Conservation (phyloP, 768 basidiomycete species). For the Mycena crocata region DNA sequence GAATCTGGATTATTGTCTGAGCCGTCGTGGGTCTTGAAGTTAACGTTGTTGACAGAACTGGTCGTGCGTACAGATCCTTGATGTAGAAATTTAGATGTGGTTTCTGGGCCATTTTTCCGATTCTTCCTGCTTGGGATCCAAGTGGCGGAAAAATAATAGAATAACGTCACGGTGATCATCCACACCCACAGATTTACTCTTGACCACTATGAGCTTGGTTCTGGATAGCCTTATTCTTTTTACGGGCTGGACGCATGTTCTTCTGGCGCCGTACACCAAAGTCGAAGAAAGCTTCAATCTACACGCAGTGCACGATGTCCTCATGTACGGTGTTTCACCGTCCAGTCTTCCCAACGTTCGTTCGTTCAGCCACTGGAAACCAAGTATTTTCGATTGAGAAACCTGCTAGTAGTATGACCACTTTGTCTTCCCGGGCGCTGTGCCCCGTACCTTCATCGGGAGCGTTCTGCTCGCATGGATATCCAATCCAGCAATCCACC, state of each 20-base stretch:
- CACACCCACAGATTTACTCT: no score
- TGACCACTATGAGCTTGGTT: constrained; percentile 49
- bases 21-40: no score
- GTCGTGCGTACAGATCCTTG: no score
- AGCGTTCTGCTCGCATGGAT: constrained; percentile 75
- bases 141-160: no score
- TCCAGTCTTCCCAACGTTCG: constrained; percentile 62
- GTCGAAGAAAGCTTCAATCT: constrained; percentile 98
- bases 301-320: constrained; percentile 89
- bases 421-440: constrained; percentile 85
- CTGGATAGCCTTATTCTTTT: constrained; percentile 65
- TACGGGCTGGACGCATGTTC: constrained; percentile 73
- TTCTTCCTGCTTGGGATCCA: no score
- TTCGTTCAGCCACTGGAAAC: constrained; percentile 15
- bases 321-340: constrained; percentile 74
- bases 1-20: no score
- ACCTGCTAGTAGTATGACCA: constrained; percentile 83
- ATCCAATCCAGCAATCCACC: constrained; percentile 58
- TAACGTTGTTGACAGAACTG: no score
- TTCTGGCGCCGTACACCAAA: constrained; percentile 90
- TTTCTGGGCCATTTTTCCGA: no score
- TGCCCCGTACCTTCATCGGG: constrained; percentile 90
- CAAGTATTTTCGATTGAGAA: constrained; percentile 10
- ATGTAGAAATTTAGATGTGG: no score
- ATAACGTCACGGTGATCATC: no score